Evolutionary conservation across 129 eudicot species (phyloP).

Genomic region (Arctium minus): DNA sequence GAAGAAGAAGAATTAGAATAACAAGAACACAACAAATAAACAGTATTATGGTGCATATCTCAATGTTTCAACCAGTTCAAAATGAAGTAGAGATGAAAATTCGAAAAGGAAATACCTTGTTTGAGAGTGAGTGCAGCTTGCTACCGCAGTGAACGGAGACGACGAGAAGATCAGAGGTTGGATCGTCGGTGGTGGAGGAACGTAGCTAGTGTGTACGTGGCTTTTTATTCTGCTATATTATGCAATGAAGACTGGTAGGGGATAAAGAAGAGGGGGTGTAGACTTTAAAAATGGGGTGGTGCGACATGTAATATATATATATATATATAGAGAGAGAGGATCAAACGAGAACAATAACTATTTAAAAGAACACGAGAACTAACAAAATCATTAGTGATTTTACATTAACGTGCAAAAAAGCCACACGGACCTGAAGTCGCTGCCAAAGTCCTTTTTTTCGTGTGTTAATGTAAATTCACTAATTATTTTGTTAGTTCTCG

Average conservation of each 20-base stretch:
- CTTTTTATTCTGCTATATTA: background rate
- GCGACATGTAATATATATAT: constrained; percentile 6
- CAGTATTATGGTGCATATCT: constrained; percentile 33
- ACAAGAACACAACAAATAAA: constrained; percentile 20
- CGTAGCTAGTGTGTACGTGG: background rate
- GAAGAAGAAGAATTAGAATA: constrained; percentile 10
- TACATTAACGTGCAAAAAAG: no score
- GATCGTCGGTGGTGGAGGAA: constrained; percentile 13
- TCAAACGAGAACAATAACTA: no score
- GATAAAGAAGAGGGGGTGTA: constrained; percentile 3
- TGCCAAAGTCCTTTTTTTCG: no score
- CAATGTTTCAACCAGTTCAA: background rate
- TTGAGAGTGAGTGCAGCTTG: background rate
- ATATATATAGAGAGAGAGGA: no score
- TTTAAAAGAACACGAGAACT: no score
- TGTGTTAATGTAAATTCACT: no score
- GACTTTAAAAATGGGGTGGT: constrained; percentile 19
- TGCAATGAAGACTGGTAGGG: background rate
- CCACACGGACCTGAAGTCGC: no score
- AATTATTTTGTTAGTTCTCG: no score
- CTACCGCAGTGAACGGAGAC: background rate
- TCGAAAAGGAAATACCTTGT: constrained; percentile 8
- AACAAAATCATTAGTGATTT: no score
- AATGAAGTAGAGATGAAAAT: background rate
- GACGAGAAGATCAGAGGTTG: background rate